Conservation (phyloP, 2,329 filamentous ascomycete genomes). For the Cephalotrichum gorgonifer region DNA sequence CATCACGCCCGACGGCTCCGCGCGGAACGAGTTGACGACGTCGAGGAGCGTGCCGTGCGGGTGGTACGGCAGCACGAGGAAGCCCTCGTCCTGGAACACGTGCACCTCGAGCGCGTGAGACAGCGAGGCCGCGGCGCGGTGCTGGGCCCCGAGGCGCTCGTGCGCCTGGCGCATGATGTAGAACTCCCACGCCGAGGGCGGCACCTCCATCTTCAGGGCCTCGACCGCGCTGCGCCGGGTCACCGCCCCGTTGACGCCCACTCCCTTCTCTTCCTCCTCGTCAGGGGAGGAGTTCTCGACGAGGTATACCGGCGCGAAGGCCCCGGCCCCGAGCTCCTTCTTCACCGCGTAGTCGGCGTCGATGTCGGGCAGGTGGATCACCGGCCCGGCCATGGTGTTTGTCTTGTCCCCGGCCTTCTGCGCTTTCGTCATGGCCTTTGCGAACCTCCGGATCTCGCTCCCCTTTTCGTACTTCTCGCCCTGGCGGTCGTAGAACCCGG, state of each 20-base stretch:
- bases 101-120: slow-evolving; percentile 84
- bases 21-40: slow-evolving; percentile 76
- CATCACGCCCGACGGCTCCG: slow-evolving; percentile 63
- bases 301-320: slow-evolving; percentile 91
- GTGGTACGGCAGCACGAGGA: slow-evolving; percentile 78
- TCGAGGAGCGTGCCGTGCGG: slow-evolving; percentile 91
- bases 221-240: slow-evolving; percentile 54
- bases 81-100: slow-evolving; percentile 81
- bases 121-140: slow-evolving; percentile 67
- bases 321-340: slow-evolving; percentile 81
- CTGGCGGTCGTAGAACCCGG: slow-evolving; percentile 69
- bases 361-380: slow-evolving; percentile 57
- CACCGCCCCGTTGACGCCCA: slow-evolving; percentile 47
- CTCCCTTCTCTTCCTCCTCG: slow-evolving; percentile 44
- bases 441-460: slow-evolving; percentile 70
- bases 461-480: slow-evolving; percentile 54
- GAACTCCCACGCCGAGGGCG: slow-evolving; percentile 88
- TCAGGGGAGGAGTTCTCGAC: slow-evolving; percentile 59
- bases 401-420: slow-evolving; percentile 51
- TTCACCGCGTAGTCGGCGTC: slow-evolving; percentile 65
- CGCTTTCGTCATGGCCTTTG: slow-evolving; percentile 54
- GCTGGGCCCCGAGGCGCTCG: slow-evolving; percentile 58
- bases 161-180: slow-evolving; percentile 85
- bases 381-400: slow-evolving; percentile 45
- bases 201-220: slow-evolving; percentile 89